Base-by-base conservation (phyloP, 2,329 filamentous ascomycete species). In the Colletotrichum camelliae region DNA sequence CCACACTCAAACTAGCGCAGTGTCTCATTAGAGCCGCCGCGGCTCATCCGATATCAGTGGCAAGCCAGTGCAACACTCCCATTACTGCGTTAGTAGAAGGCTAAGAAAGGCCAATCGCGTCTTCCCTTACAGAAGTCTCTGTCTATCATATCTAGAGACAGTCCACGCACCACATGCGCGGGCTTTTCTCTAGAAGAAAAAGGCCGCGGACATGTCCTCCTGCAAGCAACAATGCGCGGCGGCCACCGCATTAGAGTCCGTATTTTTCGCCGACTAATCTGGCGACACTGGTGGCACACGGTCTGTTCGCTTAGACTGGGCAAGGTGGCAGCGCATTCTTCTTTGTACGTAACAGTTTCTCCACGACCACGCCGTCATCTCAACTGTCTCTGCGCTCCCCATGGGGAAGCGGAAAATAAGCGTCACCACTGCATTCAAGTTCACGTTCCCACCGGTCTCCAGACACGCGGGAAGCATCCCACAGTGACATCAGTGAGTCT, bases 191-290 rank as follows among this genome's bases (percentile, higher is more conserved):
- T 52, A 10, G 6, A 24, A 13, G 43, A 21, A 52, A 52, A 64
- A 37, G 33, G n/a, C 60, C 60, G 60, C 60, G 60, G 37, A 66
- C 62, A 9, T 18, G 27, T 27, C 13, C 35, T 37, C 16, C 15
- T 27, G 24, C 52, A 57, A 16, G 21, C n/a, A 13, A 5, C 60
- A 35, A 39, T 18, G 60, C 18, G 16, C 18, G 33, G 31, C 35
- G 33, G 60, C 31, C 31, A 9, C n/a, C 27, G 60, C 52, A 68
- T 31, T n/a, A 57, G 24, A 60, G 21, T 31, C 55, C 67, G 27
- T 62, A 48, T 61, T 52, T 52, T 70, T 70, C 35, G 55, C 67
- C 67, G 67, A 70, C 67, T 48, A 61, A 70, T 62, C 67, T 39
- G 57, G 55, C 67, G 37, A 70, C 57, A 35, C 33, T 70, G 67